Percentiles rank a stretch among this genome's conserved stretches.
phyloP scores from a whole-genome alignment of 441 rosid species.

The Rhodomyrtus psidioides region DNA sequence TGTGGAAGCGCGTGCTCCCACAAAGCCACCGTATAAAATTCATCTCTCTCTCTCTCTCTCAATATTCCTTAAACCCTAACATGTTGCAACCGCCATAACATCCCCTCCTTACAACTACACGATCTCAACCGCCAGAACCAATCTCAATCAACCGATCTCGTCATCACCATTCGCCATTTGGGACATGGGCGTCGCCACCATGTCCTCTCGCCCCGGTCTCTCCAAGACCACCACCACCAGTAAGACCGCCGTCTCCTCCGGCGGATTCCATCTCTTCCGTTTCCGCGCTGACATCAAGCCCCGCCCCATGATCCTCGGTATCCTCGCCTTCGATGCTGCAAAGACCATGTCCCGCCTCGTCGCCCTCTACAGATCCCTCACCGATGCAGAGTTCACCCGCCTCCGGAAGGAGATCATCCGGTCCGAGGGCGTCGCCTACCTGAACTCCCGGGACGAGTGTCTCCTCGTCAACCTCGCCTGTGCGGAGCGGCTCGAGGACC shows the following conservation, averaged over 20 bases:
- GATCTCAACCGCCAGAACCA: not conserved
- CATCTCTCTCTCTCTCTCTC: not conserved
- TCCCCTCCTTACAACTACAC: not conserved
- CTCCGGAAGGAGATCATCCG: slow-evolving; percentile 18
- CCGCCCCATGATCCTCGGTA: slow-evolving; percentile 17
- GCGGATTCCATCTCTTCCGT: slow-evolving; percentile 8
- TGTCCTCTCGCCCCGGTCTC: slow-evolving; percentile 12
- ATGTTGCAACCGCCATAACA: not conserved
- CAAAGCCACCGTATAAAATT: not conserved
- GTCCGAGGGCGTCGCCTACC: slow-evolving; percentile 25
- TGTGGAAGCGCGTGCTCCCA: not conserved
- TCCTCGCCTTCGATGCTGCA: slow-evolving; percentile 40
- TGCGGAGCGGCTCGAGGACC: slow-evolving; percentile 35
- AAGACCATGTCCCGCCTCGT: slow-evolving; percentile 36
- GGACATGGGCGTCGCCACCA: slow-evolving; percentile 8
- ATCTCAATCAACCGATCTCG: not conserved
- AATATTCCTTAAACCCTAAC: not conserved
- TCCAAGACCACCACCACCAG: not conserved
- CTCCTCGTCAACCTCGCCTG: slow-evolving; percentile 26
- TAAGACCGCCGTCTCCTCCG: not conserved
- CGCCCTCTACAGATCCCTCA: slow-evolving; percentile 21
- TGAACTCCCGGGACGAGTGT: slow-evolving; percentile 26
- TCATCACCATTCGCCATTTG: not conserved
- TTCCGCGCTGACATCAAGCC: not conserved
- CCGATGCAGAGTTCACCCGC: slow-evolving; percentile 16